These are phyloP conservation scores for Antarctomyces pellizariae DNA, from an alignment of 495 filamentous ascomycete genomes.

Conservation along the genomic window DNA sequence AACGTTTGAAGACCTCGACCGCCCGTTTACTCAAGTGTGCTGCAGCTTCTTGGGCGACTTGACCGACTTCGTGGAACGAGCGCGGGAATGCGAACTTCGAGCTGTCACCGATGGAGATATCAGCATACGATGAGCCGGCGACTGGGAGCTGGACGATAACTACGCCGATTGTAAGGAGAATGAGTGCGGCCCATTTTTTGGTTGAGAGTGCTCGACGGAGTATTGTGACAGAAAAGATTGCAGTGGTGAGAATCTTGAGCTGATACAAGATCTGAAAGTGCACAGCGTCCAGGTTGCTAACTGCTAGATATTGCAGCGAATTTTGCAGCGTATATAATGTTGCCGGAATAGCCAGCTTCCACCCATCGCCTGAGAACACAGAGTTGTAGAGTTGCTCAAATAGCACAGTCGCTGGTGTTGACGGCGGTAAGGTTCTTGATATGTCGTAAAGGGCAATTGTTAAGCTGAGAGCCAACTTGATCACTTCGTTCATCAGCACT, in stretches of 20 bases:
- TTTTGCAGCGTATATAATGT: conserved; percentile 78
- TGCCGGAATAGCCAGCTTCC: conserved; percentile 86
- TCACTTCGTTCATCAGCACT: conserved; percentile 78
- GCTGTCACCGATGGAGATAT: conserved; percentile 15
- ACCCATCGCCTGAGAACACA: conserved; percentile 81
- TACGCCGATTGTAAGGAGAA: conserved; percentile 65
- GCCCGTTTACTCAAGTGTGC: conserved; percentile 18
- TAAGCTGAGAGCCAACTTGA: conserved; percentile 69
- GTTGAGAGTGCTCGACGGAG: conserved; percentile 42
- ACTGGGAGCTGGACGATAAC: conserved; percentile 68
- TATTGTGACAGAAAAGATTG: conserved; percentile 64
- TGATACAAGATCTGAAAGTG: conserved; percentile 87
- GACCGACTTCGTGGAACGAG: conserved; percentile 37
- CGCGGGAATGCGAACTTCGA: conserved; percentile 45
- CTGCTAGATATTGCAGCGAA: conserved; percentile 72
- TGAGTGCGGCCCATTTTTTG: conserved; percentile 55
- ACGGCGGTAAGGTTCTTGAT: conserved; percentile 45
- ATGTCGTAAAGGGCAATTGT: conserved; percentile 77
- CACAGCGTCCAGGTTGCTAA: conserved; percentile 76
- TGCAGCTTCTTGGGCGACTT: too few relatives aligned
- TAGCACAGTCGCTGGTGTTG: conserved; percentile 54
- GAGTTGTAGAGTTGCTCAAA: conserved; percentile 56
- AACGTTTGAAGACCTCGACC: conserved; percentile 35
- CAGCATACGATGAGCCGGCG: conserved; percentile 15
- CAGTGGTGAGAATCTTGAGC: conserved; percentile 76